Evolutionary conservation across 148 eudicot species (phyloP).

Genomic region (Silene uniflora): DNA sequence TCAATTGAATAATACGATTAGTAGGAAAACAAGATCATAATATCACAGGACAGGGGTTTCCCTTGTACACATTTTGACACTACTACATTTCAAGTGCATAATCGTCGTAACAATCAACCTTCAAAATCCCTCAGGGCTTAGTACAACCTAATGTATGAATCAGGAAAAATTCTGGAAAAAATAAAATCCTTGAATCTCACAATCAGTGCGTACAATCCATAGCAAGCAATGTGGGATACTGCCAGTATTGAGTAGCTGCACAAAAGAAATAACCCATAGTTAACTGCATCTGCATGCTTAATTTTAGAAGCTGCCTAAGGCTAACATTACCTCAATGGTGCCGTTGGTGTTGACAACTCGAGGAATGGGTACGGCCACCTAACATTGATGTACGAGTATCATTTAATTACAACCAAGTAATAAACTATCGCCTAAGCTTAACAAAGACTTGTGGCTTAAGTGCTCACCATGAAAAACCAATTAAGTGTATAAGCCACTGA

Average conservation of each 20-base stretch:
- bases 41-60: too few relatives aligned
- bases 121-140: not conserved
- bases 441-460: not conserved
- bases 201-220: conserved; percentile 48
- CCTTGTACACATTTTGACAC: not conserved
- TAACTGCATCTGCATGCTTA: not conserved
- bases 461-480: conserved; percentile 48
- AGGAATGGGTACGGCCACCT: conserved; percentile 84
- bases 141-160: conserved; percentile 33
- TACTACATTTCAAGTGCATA: not conserved
- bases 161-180: conserved; percentile 45
- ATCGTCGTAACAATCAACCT: not conserved
- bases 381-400: not conserved
- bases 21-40: too few relatives aligned
- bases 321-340: conserved; percentile 54
- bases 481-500: conserved; percentile 64
- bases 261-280: not conserved
- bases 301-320: not conserved
- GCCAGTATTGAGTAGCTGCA: conserved; percentile 53
- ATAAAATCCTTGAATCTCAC: conserved; percentile 38
- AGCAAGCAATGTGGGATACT: conserved; percentile 56
- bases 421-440: not conserved
- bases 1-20: too few relatives aligned
- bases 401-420: not conserved
- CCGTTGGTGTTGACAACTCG: conserved; percentile 44